Base-by-base conservation (phyloP, 2,329 filamentous ascomycete genomes). In the Basipetospora chlamydospora region DNA sequence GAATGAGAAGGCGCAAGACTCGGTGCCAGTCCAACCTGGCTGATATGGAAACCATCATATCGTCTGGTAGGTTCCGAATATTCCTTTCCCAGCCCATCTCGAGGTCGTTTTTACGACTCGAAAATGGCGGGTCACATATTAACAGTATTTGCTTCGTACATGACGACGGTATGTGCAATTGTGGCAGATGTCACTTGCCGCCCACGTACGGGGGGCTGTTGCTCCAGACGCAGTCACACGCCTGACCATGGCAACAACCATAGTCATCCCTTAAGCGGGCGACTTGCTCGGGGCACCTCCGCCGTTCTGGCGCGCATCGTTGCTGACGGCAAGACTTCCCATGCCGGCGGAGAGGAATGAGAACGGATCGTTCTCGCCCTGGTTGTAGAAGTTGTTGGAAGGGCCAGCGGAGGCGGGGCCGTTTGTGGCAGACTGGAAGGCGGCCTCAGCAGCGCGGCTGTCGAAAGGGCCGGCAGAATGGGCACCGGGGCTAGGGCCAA, bases 381-480 rank as follows among this genome's bases (percentile, higher is more conserved):
- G 66, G 43, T 49, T 53, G 42, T 62, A 61, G 37, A 59, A 62
- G 47, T 60, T 60, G 60, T 82, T 84, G 28, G 80, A 77, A 23
- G 79, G 76, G 28, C 80, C 82, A 42, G 78, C 79, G 30, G 81
- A 83, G 12, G 78, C 77, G 15, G 80, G 79, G 39, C 82, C 83
- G 47, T 90, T 88, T 47, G 79, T 79, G 26, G 84, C 86, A 28
- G 82, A 83, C 53, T 84, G 83, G 66, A 98, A 98, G 18, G 90
- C 88, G 42, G 86, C 86, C 62, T 96, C 88, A 12, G 88, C 85
- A 43, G 85, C 82, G 43, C 87, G 83, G 64, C 86, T 92, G 53
- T 94, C 87, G 51, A 98, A 96, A 5, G 80, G 80, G 10, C 85
- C 82, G 28, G 81, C 81, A 17, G 82, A 81, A 58, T 90, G 85